A percentile compares a stretch with the other conserved stretches of the same genome.
These are phyloP conservation scores for Meripilus lineatus DNA, from an alignment of 1,284 basidiomycete genomes.

Conservation along the genomic window DNA sequence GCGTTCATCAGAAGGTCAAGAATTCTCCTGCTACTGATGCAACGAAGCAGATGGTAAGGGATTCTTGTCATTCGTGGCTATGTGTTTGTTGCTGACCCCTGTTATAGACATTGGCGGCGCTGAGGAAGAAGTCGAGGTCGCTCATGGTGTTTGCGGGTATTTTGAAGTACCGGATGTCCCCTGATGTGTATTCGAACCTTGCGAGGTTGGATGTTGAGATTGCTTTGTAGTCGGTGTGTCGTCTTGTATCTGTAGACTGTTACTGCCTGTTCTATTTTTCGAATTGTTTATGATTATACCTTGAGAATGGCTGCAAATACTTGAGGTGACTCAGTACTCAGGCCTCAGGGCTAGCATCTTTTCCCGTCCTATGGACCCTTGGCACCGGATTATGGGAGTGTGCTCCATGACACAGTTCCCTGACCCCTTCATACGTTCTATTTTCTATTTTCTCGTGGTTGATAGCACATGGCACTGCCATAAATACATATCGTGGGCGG, in stretches of 20 bases:
- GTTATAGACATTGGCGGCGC: constrained; percentile 49
- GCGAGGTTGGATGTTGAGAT: constrained; percentile 76
- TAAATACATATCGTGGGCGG: too few relatives aligned
- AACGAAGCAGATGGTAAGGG: constrained; percentile 66
- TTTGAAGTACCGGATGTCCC: constrained; percentile 83
- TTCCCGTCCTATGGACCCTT: too few relatives aligned
- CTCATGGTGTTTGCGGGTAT: constrained; percentile 87
- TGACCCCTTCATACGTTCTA: too few relatives aligned
- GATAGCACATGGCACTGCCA: too few relatives aligned
- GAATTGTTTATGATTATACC: background rate
- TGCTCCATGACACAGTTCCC: too few relatives aligned
- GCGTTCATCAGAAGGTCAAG: constrained; percentile 75
- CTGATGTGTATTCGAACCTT: constrained; percentile 88
- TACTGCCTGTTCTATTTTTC: constrained; percentile 1
- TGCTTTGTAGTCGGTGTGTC: constrained; percentile 53
- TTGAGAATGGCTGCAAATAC: too few relatives aligned
- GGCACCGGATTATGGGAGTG: too few relatives aligned
- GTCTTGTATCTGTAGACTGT: background rate
- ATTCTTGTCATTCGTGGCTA: constrained; percentile 5
- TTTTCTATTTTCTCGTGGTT: too few relatives aligned
- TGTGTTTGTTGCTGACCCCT: constrained; percentile 10
- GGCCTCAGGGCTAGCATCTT: too few relatives aligned
- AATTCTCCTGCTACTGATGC: constrained; percentile 67
- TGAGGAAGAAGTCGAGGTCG: constrained; percentile 73
- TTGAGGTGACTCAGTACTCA: too few relatives aligned